Percentiles rank a stretch among this genome's conserved stretches.
Conservation (phyloP, 2,329 filamentous ascomycete species). For the Periconia macrospinosa region DNA sequence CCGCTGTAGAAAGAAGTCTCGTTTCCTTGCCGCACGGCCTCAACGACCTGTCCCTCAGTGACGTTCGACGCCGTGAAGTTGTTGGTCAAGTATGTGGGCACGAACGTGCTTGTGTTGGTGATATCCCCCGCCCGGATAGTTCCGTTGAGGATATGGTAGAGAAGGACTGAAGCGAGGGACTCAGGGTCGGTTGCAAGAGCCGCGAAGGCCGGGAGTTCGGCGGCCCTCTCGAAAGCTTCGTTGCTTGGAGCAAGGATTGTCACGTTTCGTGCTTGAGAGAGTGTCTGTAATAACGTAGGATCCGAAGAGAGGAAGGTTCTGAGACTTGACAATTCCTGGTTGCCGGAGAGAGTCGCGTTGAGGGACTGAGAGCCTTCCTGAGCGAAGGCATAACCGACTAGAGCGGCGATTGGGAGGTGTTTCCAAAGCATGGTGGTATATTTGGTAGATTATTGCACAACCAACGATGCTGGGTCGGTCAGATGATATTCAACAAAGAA, state of each 20-base stretch:
- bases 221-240: conserved; percentile 43
- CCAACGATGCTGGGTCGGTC: too few species aligned
- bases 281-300: conserved; percentile 39
- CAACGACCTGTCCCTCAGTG: conserved; percentile 61
- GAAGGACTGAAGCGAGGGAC: conserved; percentile 51
- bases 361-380: conserved; percentile 33
- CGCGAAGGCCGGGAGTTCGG: conserved; percentile 40
- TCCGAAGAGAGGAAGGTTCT: conserved; percentile 39
- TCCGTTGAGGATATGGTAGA: conserved; percentile 63
- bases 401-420: conserved; percentile 38
- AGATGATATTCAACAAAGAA: too few species aligned
- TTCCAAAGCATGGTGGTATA: conserved; percentile 43
- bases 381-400: conserved; percentile 37
- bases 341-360: conserved; percentile 28
- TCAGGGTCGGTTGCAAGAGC: conserved; percentile 31
- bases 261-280: conserved; percentile 52
- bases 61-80: conserved; percentile 59
- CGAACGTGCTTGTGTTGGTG: conserved; percentile 47
- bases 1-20: conserved; percentile 58
- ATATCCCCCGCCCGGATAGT: conserved; percentile 45
- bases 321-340: conserved; percentile 34
- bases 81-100: conserved; percentile 55
- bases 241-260: conserved; percentile 63
- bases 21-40: conserved; percentile 46
- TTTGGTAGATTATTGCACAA: background rate